Conservation (phyloP, 257 asterid species). For the Cinchona pubescens region DNA sequence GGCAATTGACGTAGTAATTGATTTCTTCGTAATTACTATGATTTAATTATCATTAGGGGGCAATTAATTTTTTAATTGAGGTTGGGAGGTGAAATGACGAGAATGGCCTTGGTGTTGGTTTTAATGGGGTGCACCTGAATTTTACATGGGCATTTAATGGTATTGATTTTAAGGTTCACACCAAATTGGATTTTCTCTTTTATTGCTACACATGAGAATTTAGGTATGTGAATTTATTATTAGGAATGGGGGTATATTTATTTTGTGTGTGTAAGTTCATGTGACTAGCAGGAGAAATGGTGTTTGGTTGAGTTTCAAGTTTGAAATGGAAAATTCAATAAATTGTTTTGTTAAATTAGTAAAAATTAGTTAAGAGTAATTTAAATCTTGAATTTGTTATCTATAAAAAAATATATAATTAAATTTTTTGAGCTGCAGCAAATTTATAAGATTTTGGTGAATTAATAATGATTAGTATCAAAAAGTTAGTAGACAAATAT, state of each 20-base stretch:
- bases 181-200: constrained; percentile 13
- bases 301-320: not conserved
- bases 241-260: not conserved
- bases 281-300: not conserved
- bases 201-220: constrained; percentile 16
- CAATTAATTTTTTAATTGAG: not conserved
- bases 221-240: constrained; percentile 1
- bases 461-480: too few species aligned
- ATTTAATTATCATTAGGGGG: constrained; percentile 1
- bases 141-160: constrained; percentile 13
- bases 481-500: not conserved
- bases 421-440: too few species aligned
- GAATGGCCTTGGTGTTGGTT: not conserved
- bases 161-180: constrained; percentile 15
- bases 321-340: not conserved
- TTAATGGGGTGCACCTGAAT: constrained; percentile 24
- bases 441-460: too few species aligned
- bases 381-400: too few species aligned
- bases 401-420: too few species aligned
- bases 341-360: not conserved
- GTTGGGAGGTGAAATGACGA: constrained; percentile 15
- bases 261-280: not conserved
- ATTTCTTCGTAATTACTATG: constrained; percentile 28
- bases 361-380: not conserved
- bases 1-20: constrained; percentile 58